Evolutionary conservation across 164 flowering plant genomes (phyloP).

Genomic region (Tetracentron sinense): DNA sequence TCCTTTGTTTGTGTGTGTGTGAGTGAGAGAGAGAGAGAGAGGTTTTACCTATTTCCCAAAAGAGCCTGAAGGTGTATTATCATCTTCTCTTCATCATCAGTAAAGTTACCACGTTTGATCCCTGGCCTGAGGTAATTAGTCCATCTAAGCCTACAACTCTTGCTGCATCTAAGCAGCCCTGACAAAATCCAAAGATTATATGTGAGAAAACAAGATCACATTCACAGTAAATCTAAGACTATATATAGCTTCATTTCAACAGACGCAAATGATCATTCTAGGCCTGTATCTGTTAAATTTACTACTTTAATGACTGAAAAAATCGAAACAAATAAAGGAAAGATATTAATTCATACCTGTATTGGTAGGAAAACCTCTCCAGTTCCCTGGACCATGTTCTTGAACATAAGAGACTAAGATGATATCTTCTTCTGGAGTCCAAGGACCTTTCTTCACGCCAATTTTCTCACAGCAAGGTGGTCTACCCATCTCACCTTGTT

Average conservation of each 20-base stretch:
- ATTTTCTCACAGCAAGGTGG: slow-evolving; percentile 92
- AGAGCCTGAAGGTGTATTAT: slow-evolving; percentile 95
- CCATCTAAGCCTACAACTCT: slow-evolving; percentile 89
- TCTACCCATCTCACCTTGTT: slow-evolving; percentile 62
- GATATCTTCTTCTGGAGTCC: slow-evolving; percentile 98
- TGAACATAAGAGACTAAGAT: slow-evolving; percentile 83
- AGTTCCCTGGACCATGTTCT: slow-evolving; percentile 89
- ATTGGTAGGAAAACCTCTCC: slow-evolving; percentile 89
- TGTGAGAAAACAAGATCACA: not conserved
- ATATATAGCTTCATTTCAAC: not conserved
- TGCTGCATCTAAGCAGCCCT: slow-evolving; percentile 89
- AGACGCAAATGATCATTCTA: not conserved
- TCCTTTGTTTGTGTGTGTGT: no score
- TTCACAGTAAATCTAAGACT: slow-evolving; percentile 1
- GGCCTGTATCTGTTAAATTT: slow-evolving; percentile 14
- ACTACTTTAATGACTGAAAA: slow-evolving; percentile 19
- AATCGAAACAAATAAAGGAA: not conserved
- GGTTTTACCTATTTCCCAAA: slow-evolving; percentile 71
- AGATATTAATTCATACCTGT: slow-evolving; percentile 41
- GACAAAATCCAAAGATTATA: slow-evolving; percentile 15
- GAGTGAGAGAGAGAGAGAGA: slow-evolving; percentile 1
- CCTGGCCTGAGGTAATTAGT: slow-evolving; percentile 96
- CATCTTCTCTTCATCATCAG: slow-evolving; percentile 92
- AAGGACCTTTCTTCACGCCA: slow-evolving; percentile 94
- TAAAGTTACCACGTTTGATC: slow-evolving; percentile 78